Percentiles rank a stretch among this genome's conserved stretches.
phyloP scores from a whole-genome alignment of 176 grass and related monocot species.

The Aegilops tauschii region DNA sequence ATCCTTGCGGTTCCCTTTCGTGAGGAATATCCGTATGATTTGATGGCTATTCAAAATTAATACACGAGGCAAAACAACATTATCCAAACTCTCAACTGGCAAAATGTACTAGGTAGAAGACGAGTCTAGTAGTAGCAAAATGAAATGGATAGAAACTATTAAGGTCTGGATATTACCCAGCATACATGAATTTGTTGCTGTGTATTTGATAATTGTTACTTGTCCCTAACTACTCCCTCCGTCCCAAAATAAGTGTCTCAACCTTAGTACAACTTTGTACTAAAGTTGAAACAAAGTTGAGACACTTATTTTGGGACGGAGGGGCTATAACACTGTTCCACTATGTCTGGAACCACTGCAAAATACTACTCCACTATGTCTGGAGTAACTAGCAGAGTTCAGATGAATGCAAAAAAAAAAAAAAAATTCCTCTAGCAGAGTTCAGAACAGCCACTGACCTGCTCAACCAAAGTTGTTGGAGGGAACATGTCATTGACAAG shows the following conservation, averaged over 20 bases:
- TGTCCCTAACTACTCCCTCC: neutral
- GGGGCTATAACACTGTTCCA: neutral
- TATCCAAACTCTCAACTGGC: neutral
- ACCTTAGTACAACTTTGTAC: too few species aligned
- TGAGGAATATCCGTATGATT: neutral
- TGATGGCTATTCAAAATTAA: neutral
- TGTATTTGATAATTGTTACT: neutral
- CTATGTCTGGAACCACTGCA: too few species aligned
- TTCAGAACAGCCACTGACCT: conserved; percentile 49
- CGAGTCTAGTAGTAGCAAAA: conserved; percentile 19
- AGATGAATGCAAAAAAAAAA: too few species aligned
- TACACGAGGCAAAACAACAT: neutral
- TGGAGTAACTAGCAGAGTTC: too few species aligned
- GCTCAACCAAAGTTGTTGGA: conserved; percentile 93
- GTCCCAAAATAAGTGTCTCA: too few species aligned
- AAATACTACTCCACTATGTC: too few species aligned
- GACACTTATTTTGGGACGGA: too few species aligned
- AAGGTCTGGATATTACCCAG: neutral
- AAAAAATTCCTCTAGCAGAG: too few species aligned
- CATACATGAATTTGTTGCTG: neutral
- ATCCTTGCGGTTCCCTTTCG: neutral
- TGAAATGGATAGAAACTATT: neutral
- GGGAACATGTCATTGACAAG: conserved; percentile 98
- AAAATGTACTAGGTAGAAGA: neutral
- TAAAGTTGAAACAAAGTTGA: too few species aligned